Base-by-base conservation (phyloP, 2,329 filamentous ascomycete species). In the Fusarium hainanense region DNA sequence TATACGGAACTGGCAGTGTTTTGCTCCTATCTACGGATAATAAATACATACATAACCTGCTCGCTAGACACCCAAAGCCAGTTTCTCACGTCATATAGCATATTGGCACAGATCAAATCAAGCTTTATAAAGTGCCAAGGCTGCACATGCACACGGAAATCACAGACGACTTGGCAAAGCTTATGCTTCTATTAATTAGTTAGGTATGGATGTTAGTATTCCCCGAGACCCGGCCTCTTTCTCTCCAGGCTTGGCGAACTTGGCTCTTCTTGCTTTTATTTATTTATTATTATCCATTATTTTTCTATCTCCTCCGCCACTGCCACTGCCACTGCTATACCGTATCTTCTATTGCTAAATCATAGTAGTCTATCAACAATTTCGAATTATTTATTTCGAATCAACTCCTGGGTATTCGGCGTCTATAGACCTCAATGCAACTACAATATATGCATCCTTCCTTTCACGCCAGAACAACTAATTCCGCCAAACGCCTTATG, bases 81-180 rank as follows among this genome's bases (percentile, higher is more conserved):
- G 21, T 21, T 32, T 57, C 66, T 52, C 58, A 60, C 58, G 58
- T 66, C 51, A 56, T 57, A 47, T 61, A 57, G 30, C 60, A 46
- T 43, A 63, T 58, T 66, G 49, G 41, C 32, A 63, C 44, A 28
- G 40, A 56, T 55, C 34, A 32, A 58, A 61, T 58, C 58, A 74
- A 71, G 71, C 72, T 68, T 74, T 71, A 52, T 48, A 61, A 46
- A 52, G 23, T 58, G 73, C 73, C 73, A 75, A 75, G 71, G 46
- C 72, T 69, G 62, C 64, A 56, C 47, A 44, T 66, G 62, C 62
- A 49, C 61, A 66, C 50, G 63, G 48, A 58, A 43, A 44, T 42
- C 51, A 52, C 16, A 41, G 58, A 37, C 21, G 69, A 71, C 77
- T 79, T 75, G 78, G 75, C 75, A 75, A 77, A 77, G 75, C 75